These are phyloP conservation scores for Erythrophleum fordii DNA, from an alignment of 306 rosid genomes.

Conservation along the genomic window DNA sequence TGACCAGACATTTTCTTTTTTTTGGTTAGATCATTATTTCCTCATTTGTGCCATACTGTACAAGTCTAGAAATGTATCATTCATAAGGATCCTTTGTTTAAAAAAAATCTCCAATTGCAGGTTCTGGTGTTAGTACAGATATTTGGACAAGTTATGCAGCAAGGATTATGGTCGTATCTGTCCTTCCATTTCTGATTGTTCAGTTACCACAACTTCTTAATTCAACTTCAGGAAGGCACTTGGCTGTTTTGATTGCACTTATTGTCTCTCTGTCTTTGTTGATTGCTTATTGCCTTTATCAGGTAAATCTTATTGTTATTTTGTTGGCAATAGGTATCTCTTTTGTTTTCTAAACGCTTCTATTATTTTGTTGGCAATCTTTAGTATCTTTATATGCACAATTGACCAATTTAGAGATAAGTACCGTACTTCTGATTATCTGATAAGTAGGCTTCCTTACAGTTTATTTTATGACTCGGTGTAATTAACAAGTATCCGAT, in stretches of 20 bases:
- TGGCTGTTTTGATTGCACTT: slow-evolving; percentile 81
- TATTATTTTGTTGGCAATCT: neutral
- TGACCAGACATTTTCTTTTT: slow-evolving; percentile 1
- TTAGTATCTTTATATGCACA: neutral
- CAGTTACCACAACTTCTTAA: slow-evolving; percentile 81
- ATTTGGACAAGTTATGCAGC: slow-evolving; percentile 95
- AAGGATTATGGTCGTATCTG: slow-evolving; percentile 75
- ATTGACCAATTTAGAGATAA: slow-evolving; percentile 3
- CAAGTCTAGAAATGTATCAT: slow-evolving; percentile 19
- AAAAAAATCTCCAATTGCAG: slow-evolving; percentile 54
- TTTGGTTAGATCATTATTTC: slow-evolving; percentile 17
- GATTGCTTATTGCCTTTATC: slow-evolving; percentile 75
- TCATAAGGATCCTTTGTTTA: slow-evolving; percentile 19
- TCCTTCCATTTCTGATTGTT: slow-evolving; percentile 82
- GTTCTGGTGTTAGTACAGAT: slow-evolving; percentile 96
- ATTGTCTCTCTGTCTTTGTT: slow-evolving; percentile 58
- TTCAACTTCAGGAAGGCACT: slow-evolving; percentile 75
- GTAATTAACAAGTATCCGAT: neutral
- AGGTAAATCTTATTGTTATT: slow-evolving; percentile 54
- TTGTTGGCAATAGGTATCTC: neutral
- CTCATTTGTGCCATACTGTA: neutral
- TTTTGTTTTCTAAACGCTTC: neutral
- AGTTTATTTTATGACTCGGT: neutral
- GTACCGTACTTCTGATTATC: neutral
- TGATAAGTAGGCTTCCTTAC: neutral